Percentiles rank a stretch among this genome's conserved stretches.
These are phyloP conservation scores for Tausonia pullulans DNA, from an alignment of 1,284 basidiomycete species.

Conservation along the genomic window DNA sequence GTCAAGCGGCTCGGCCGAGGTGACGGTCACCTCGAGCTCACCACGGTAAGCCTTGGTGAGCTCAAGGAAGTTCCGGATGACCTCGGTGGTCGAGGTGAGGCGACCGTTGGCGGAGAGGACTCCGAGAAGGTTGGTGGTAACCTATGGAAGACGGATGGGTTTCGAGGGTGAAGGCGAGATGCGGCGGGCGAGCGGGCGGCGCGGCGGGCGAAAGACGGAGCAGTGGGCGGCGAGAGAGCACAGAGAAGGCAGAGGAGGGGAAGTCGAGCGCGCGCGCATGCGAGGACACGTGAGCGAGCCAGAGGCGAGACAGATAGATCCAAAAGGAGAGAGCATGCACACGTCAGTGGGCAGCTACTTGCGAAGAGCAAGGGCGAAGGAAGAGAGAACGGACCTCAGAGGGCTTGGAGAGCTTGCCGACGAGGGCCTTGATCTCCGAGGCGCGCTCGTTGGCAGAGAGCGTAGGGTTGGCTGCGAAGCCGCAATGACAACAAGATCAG, in stretches of 20 bases:
- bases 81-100: slow-evolving; percentile 67
- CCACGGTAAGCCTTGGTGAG: slow-evolving; percentile 84
- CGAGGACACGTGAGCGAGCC: not conserved
- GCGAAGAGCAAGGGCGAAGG: not conserved
- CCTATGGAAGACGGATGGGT: slow-evolving; percentile 57
- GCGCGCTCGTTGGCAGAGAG: slow-evolving; percentile 66
- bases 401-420: slow-evolving; percentile 31
- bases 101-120: slow-evolving; percentile 92
- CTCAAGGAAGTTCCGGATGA: slow-evolving; percentile 84
- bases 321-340: slow-evolving; percentile 37
- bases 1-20: slow-evolving; percentile 63
- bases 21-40: slow-evolving; percentile 86
- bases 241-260: not conserved
- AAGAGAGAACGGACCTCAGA: slow-evolving; percentile 9
- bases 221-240: not conserved
- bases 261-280: not conserved
- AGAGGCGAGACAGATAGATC: not conserved
- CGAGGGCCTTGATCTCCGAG: slow-evolving; percentile 57
- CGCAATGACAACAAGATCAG: not conserved
- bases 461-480: slow-evolving; percentile 59
- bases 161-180: slow-evolving; percentile 61
- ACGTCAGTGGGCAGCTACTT: not conserved
- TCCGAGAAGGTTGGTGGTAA: slow-evolving; percentile 84
- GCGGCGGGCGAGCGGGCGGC: slow-evolving; percentile 28
- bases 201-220: not conserved